A percentile compares a stretch with the other conserved stretches of the same genome.
These are phyloP conservation scores for Ambrosiella cleistominuta DNA, from an alignment of 2,329 filamentous ascomycete species.

Conservation along the genomic window DNA sequence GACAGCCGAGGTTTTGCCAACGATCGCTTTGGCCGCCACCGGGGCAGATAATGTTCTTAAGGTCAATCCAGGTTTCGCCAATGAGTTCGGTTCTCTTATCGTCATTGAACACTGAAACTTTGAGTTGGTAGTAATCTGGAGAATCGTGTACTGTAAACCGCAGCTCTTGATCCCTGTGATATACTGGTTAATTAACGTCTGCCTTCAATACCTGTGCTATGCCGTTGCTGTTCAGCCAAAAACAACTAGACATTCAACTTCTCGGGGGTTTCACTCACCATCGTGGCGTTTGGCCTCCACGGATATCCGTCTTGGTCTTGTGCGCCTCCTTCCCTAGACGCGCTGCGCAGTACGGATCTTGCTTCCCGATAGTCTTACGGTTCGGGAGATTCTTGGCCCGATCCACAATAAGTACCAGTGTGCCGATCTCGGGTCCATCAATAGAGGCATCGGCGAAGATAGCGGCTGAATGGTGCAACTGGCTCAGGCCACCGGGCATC, in stretches of 20 bases:
- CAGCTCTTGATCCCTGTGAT: conserved; percentile 83
- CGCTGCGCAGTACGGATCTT: conserved; percentile 92
- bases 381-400: conserved; percentile 95
- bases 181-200: background rate
- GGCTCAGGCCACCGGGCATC: conserved; percentile 34
- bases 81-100: conserved; percentile 96
- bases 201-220: too few species aligned
- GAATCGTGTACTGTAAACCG: conserved; percentile 94
- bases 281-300: conserved; percentile 86
- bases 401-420: conserved; percentile 79
- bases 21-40: conserved; percentile 88
- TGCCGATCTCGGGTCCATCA: conserved; percentile 86
- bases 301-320: conserved; percentile 85
- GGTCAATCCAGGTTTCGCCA: conserved; percentile 78
- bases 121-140: conserved; percentile 87
- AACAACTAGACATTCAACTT: background rate
- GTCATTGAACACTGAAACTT: conserved; percentile 92
- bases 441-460: conserved; percentile 90
- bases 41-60: conserved; percentile 61
- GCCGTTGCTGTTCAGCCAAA: too few species aligned
- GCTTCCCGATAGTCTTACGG: conserved; percentile 91
- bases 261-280: conserved; percentile 41
- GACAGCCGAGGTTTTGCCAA: conserved; percentile 78
- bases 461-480: conserved; percentile 60
- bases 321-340: conserved; percentile 90